phyloP scores from a whole-genome alignment of 768 basidiomycete species.

The Hericium rajendrae region DNA sequence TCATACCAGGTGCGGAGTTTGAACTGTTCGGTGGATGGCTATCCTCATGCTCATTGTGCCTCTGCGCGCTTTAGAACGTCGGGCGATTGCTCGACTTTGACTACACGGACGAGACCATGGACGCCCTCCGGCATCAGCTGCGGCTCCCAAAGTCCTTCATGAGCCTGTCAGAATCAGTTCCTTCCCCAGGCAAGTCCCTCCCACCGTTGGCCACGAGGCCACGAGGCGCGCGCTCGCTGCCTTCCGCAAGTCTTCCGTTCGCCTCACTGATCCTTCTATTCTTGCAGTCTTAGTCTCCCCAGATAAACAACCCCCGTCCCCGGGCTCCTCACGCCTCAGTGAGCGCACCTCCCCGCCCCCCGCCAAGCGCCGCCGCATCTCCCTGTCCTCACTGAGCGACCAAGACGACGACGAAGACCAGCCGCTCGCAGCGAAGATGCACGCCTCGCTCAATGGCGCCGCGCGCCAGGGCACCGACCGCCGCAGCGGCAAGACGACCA shows the following conservation, averaged over 20 bases:
- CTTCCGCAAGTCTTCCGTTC: too few relatives aligned
- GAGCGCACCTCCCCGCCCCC: conserved; percentile 54
- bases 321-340: conserved; percentile 30
- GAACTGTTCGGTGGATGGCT: neutral
- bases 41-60: neutral
- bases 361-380: conserved; percentile 18
- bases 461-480: conserved; percentile 26
- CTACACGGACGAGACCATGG: conserved; percentile 62
- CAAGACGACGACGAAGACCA: conserved; percentile 7
- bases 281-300: conserved; percentile 1
- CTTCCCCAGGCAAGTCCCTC: conserved; percentile 41
- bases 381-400: neutral
- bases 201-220: conserved; percentile 3
- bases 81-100: conserved; percentile 72
- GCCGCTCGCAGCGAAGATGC: conserved; percentile 27
- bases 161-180: conserved; percentile 33
- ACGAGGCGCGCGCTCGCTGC: conserved; percentile 7
- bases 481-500: conserved; percentile 46
- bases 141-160: conserved; percentile 38
- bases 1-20: conserved; percentile 14
- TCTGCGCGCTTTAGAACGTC: conserved; percentile 42
- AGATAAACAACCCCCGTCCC: conserved; percentile 21
- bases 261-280: conserved; percentile 8
- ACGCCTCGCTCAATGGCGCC: conserved; percentile 6
- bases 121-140: conserved; percentile 66